Base-by-base conservation (phyloP, 108 stramenopile genomes). In the Nitzschia inconspicua region DNA sequence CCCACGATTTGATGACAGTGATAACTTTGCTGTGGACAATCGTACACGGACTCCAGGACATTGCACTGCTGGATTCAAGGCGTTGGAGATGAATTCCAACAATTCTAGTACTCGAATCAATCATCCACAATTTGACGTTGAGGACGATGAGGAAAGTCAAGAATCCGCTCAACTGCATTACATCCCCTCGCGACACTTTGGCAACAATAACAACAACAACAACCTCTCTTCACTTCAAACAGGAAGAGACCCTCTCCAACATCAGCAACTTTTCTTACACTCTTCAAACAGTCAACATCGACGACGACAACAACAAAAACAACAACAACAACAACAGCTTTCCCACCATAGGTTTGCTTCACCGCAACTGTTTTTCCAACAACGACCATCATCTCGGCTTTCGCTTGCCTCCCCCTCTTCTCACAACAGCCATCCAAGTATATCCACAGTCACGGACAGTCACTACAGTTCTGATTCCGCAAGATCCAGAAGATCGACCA, bases 31-130 rank as follows among this genome's bases (percentile, higher is more conserved):
- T n/a, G 47, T 61, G 23, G 60, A 61, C 35, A 61, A 61, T 61
- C 46, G 60, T 8, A 48, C 60, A 18, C 60, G 60, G n/a, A 61
- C 32, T 34, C 60, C 60, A 39, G 37, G 37, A 11, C n/a, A n/a
- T n/a, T n/a, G n/a, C n/a, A n/a, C n/a, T n/a, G n/a, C n/a, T n/a
- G n/a, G n/a, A n/a, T n/a, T n/a, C n/a, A n/a, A n/a, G n/a, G n/a
- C n/a, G n/a, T n/a, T n/a, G n/a, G n/a, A n/a, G n/a, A n/a, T n/a
- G n/a, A n/a, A n/a, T n/a, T n/a, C n/a, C n/a, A n/a, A n/a, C n/a
- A n/a, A n/a, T n/a, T n/a, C n/a, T n/a, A n/a, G n/a, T n/a, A 14
- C 11, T 11, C 37, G n/a, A 14, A 14, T 39, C 11, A 11, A 14
- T 11, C 11, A 39, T 11, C 37, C 11, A 39, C 37, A 39, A 39